Evolutionary conservation across 305 asterid genomes (phyloP).

Genomic region (Fraxinus dipetala): DNA sequence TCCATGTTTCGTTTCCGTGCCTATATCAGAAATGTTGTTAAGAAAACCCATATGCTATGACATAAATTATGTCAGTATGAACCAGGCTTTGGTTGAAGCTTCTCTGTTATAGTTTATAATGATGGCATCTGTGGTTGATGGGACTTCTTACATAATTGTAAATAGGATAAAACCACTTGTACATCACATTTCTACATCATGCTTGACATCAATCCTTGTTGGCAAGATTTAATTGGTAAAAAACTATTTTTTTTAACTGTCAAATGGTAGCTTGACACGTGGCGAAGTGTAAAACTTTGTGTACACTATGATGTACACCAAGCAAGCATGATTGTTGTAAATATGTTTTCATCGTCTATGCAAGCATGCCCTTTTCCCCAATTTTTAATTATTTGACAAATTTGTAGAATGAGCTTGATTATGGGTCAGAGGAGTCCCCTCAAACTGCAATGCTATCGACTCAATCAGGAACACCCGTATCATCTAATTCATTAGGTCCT

Average conservation of each 20-base stretch:
- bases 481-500: conserved; percentile 36
- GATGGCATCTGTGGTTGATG: neutral
- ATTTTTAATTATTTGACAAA: neutral
- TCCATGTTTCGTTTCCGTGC: neutral
- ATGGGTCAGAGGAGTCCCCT: conserved; percentile 39
- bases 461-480: conserved; percentile 29
- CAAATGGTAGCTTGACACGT: no score
- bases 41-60: neutral
- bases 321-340: neutral
- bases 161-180: no score
- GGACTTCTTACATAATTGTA: neutral
- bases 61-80: neutral
- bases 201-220: no score
- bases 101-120: neutral
- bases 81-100: neutral
- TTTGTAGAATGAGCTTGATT: conserved; percentile 52
- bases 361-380: neutral
- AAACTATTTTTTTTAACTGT: no score
- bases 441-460: conserved; percentile 28
- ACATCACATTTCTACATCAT: no score
- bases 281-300: no score
- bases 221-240: no score
- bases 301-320: no score
- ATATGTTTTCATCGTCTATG: neutral
- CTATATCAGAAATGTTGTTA: neutral